Evolutionary conservation across 1,284 basidiomycete genomes (phyloP).

Genomic region (Neonothopanus nambi): DNA sequence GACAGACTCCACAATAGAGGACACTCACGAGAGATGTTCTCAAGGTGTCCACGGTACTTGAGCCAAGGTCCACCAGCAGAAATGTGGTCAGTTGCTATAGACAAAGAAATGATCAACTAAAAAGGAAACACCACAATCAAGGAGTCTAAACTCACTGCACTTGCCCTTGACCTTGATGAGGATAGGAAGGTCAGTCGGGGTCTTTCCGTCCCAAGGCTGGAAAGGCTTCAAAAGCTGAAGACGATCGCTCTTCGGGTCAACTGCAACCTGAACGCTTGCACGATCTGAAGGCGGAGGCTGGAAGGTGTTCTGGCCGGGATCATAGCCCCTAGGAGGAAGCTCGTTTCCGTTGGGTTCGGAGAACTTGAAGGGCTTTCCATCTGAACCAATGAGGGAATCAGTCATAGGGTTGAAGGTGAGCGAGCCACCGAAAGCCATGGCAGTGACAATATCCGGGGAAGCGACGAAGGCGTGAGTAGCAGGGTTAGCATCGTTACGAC

Average conservation of each 20-base stretch:
- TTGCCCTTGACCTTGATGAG: conserved; percentile 99
- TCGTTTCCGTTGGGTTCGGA: conserved; percentile 86
- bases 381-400: conserved; percentile 85
- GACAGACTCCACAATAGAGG: neutral
- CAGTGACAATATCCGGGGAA: conserved; percentile 97
- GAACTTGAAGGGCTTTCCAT: conserved; percentile 99
- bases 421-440: conserved; percentile 92
- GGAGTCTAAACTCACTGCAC: conserved; percentile 78
- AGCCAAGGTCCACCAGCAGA: conserved; percentile 98
- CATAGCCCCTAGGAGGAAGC: conserved; percentile 93
- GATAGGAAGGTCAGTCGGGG: conserved; percentile 86
- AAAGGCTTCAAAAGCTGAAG: conserved; percentile 94
- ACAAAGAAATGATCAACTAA: too few relatives aligned
- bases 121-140: too few relatives aligned
- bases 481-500: conserved; percentile 99
- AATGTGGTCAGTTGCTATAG: conserved; percentile 85
- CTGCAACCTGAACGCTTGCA: conserved; percentile 81
- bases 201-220: conserved; percentile 91
- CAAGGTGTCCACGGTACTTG: conserved; percentile 98
- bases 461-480: conserved; percentile 99
- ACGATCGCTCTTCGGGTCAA: conserved; percentile 89
- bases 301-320: conserved; percentile 97
- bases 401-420: conserved; percentile 97
- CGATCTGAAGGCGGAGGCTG: conserved; percentile 92
- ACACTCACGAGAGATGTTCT: conserved; percentile 91